These are phyloP conservation scores for Monilinia vaccinii-corymbosi DNA, from an alignment of 2,329 filamentous ascomycete species.

Conservation along the genomic window DNA sequence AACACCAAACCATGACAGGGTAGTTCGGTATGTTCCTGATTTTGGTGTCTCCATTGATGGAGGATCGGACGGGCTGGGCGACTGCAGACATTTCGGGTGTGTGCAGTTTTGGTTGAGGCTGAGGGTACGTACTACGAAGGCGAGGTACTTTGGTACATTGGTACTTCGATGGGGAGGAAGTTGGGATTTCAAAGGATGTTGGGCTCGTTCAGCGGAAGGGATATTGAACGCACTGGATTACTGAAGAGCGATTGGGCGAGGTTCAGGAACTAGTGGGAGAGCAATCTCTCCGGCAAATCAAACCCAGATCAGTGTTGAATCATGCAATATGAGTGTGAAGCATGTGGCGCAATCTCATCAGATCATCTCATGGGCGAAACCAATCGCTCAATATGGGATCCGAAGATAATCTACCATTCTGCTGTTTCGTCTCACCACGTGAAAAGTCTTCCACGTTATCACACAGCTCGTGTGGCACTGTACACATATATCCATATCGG, in stretches of 20 bases:
- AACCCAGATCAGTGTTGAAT: too few species aligned
- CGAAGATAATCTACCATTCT: neutral
- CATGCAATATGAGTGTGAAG: neutral
- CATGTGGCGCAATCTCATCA: neutral
- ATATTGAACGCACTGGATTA: neutral
- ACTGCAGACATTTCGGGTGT: neutral
- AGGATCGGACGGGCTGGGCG: slow-evolving; percentile 6
- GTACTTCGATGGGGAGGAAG: neutral
- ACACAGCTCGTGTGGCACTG: neutral
- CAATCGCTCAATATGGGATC: neutral
- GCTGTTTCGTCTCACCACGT: slow-evolving; percentile 1
- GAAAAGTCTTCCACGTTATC: slow-evolving; percentile 4
- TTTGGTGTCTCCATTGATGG: neutral
- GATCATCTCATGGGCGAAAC: neutral
- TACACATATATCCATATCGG: neutral
- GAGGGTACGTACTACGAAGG: neutral
- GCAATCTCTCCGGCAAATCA: neutral
- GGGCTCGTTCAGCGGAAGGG: neutral
- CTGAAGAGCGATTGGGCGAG: neutral
- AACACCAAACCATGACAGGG: neutral
- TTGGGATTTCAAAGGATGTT: too few species aligned
- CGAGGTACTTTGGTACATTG: neutral
- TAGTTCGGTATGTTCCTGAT: slow-evolving; percentile 8
- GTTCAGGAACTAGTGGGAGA: too few species aligned
- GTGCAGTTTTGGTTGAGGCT: slow-evolving; percentile 3